Conservation (phyloP, 768 basidiomycete genomes). For the Hygrocybe coccinea region DNA sequence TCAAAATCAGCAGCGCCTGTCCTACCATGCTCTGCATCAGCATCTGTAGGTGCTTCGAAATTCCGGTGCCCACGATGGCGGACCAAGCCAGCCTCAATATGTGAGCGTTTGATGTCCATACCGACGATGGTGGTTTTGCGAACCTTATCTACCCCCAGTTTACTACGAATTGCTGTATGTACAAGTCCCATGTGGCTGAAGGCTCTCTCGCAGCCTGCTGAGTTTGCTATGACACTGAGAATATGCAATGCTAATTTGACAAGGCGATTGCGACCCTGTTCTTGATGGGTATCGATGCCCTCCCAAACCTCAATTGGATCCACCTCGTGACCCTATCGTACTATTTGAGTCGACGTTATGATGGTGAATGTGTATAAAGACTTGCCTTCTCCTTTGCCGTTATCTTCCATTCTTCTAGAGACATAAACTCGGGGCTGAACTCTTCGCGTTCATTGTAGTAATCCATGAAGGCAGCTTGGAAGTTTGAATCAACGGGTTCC, state of each 20-base stretch:
- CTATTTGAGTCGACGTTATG: not conserved
- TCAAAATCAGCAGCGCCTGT: not conserved
- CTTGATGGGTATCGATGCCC: not conserved
- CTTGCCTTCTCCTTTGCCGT: constrained; percentile 7
- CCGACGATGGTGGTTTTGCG: constrained; percentile 16
- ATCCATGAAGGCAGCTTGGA: not conserved
- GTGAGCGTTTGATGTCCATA: constrained; percentile 18
- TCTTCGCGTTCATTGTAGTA: constrained; percentile 11
- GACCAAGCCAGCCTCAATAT: constrained; percentile 13
- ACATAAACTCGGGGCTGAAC: constrained; percentile 7
- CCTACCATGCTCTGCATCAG: not conserved
- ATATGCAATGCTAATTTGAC: constrained; percentile 22
- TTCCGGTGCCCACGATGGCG: constrained; percentile 3
- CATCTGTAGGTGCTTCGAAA: not conserved
- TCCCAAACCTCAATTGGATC: constrained; percentile 5
- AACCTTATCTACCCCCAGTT: constrained; percentile 16
- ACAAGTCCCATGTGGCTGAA: constrained; percentile 25
- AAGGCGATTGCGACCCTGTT: constrained; percentile 8
- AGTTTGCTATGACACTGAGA: constrained; percentile 26
- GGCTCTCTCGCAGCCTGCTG: constrained; percentile 24
- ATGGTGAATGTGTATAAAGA: constrained; percentile 2
- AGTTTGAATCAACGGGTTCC: constrained; percentile 3
- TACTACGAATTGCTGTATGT: constrained; percentile 17
- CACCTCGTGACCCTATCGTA: not conserved
- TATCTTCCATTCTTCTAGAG: constrained; percentile 2